Percentiles rank a stretch among this genome's conserved stretches.
Conservation (phyloP, 1,284 basidiomycete species). For the Neonothopanus nambi region DNA sequence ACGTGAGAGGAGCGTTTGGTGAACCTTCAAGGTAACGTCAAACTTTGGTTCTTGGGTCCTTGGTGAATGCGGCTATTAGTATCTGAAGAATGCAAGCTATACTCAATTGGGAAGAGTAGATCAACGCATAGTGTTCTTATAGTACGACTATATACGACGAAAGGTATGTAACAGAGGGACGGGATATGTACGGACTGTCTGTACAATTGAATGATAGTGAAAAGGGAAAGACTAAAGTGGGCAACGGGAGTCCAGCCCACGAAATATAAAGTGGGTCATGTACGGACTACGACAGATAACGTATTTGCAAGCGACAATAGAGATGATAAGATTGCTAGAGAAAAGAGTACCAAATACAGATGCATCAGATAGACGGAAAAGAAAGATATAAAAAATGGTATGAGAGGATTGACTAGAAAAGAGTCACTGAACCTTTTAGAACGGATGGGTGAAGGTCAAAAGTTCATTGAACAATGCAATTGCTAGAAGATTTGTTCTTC, state of each 20-base stretch:
- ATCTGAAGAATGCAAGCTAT: too few species aligned
- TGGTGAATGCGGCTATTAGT: too few species aligned
- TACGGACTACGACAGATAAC: neutral
- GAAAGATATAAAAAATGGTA: neutral
- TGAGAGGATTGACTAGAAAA: constrained; percentile 6
- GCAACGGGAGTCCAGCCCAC: constrained; percentile 5
- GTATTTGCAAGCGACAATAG: neutral
- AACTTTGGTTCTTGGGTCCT: too few species aligned
- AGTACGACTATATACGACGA: too few species aligned
- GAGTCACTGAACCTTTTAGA: too few species aligned
- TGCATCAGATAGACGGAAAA: constrained; percentile 3
- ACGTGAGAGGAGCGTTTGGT: too few species aligned
- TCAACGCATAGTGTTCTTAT: too few species aligned
- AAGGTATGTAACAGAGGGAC: too few species aligned
- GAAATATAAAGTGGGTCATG: neutral
- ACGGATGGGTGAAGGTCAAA: neutral
- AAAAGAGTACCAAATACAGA: constrained; percentile 10
- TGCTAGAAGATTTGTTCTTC: constrained; percentile 42
- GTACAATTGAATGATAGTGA: neutral
- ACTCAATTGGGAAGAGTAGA: too few species aligned
- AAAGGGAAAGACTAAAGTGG: neutral
- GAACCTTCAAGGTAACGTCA: too few species aligned
- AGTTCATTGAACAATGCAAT: constrained; percentile 44
- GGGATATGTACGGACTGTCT: neutral
- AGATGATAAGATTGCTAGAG: constrained; percentile 9